These are phyloP conservation scores for Termitomyces sp. DNA, from an alignment of 768 basidiomycete genomes.

Conservation along the genomic window DNA sequence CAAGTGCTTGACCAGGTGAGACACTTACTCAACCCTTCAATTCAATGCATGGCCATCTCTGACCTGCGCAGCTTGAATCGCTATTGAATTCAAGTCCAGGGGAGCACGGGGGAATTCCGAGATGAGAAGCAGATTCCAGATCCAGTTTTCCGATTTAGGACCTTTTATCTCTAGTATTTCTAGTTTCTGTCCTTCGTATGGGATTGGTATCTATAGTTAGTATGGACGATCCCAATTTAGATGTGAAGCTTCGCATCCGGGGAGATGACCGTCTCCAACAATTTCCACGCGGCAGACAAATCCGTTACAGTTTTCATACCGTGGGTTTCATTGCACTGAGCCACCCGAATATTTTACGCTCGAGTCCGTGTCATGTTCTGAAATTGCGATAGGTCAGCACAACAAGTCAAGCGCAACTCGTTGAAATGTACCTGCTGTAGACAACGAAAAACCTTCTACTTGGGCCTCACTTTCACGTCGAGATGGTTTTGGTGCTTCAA, in stretches of 20 bases:
- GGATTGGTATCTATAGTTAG: not conserved
- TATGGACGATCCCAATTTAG: not conserved
- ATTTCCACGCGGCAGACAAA: not conserved
- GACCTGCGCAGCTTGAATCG: constrained; percentile 15
- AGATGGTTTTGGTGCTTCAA: no score
- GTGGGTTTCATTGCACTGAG: no score
- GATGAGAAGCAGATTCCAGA: not conserved
- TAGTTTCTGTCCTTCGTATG: not conserved
- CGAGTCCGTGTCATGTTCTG: not conserved
- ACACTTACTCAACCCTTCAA: not conserved
- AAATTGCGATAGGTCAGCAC: not conserved
- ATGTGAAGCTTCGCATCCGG: not conserved
- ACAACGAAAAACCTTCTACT: not conserved
- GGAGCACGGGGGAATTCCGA: constrained; percentile 10
- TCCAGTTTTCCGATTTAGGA: not conserved
- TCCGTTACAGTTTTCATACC: not conserved
- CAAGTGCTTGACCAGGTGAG: constrained; percentile 18
- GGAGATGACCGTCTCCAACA: not conserved
- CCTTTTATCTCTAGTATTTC: not conserved
- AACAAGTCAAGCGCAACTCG: no score
- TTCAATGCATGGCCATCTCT: not conserved
- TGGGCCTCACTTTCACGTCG: not conserved
- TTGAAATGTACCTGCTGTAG: no score
- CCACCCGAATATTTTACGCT: not conserved
- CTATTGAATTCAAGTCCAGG: constrained; percentile 14